A percentile compares a stretch with the other conserved stretches of the same genome.
These are phyloP conservation scores for Wickerhamomyces pijperi DNA, from an alignment of 805 yeast species.

Conservation along the genomic window DNA sequence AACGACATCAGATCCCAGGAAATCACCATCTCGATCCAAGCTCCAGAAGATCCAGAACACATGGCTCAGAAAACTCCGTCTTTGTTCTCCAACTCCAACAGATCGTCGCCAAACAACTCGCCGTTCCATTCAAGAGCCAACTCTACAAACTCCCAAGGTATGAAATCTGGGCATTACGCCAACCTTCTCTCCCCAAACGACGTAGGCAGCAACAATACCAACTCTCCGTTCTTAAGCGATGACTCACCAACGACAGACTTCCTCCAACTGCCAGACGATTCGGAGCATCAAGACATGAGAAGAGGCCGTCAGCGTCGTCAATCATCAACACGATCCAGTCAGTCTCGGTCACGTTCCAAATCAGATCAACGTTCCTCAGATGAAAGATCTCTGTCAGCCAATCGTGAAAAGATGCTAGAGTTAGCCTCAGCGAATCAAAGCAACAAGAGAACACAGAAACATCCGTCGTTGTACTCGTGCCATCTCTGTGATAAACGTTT, in stretches of 20 bases:
- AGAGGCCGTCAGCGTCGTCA: slow-evolving; percentile 28
- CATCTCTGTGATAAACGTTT: slow-evolving; percentile 76
- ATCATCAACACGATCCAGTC: slow-evolving; percentile 19
- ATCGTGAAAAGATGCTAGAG: slow-evolving; percentile 47
- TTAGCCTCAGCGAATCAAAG: slow-evolving; percentile 48
- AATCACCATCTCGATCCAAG: slow-evolving; percentile 19
- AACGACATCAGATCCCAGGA: slow-evolving; percentile 8
- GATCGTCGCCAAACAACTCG: slow-evolving; percentile 23
- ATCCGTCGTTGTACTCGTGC: slow-evolving; percentile 70
- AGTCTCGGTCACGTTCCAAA: slow-evolving; percentile 21
- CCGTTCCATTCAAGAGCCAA: slow-evolving; percentile 23
- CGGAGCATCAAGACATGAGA: slow-evolving; percentile 12
- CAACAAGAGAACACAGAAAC: slow-evolving; percentile 50
- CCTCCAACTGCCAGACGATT: slow-evolving; percentile 10
- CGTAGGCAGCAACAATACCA: neutral
- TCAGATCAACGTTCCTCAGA: slow-evolving; percentile 15
- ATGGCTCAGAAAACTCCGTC: slow-evolving; percentile 41
- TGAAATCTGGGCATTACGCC: slow-evolving; percentile 11
- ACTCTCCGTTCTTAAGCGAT: neutral
- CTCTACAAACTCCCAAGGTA: slow-evolving; percentile 18
- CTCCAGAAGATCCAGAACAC: slow-evolving; percentile 23
- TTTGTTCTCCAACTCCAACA: slow-evolving; percentile 33
- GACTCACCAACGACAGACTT: slow-evolving; percentile 2
- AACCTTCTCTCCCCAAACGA: slow-evolving; percentile 3
- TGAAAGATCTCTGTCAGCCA: slow-evolving; percentile 21